Conservation (phyloP, 2,329 filamentous ascomycete genomes). For the Fusarium marasasianum region DNA sequence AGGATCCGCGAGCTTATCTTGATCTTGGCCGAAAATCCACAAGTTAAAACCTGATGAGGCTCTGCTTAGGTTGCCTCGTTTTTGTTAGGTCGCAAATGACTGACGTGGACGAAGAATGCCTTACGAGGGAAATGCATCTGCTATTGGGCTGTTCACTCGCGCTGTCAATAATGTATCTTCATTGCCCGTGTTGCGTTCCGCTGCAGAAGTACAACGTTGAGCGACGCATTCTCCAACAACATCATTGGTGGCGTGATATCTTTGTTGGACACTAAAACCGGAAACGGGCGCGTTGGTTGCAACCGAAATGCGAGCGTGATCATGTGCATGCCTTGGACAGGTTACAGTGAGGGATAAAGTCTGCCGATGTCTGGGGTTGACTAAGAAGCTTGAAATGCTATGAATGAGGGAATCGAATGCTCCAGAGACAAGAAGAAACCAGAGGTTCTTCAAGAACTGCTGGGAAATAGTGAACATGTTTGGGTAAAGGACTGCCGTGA, state of each 20-base stretch:
- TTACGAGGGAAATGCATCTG: not conserved
- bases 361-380: not conserved
- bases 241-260: not conserved
- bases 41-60: conserved; percentile 5
- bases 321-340: not conserved
- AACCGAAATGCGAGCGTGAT: not conserved
- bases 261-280: not conserved
- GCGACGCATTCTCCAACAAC: not conserved
- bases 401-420: not conserved
- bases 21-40: not conserved
- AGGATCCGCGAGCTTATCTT: not conserved
- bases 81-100: not conserved
- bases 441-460: fast-evolving
- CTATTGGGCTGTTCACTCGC: not conserved
- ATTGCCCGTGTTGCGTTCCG: not conserved
- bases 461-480: not conserved
- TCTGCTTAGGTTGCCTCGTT: not conserved
- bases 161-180: not conserved
- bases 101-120: conserved; percentile 17
- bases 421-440: fast-evolving
- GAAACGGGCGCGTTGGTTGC: not conserved
- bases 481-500: not conserved
- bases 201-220: not conserved
- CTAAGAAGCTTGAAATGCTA: not conserved
- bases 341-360: conserved; percentile 1